A percentile compares a stretch with the other conserved stretches of the same genome.
Evolutionary conservation across 441 rosid genomes (phyloP).

Genomic region (Arabidopsis lyrata): DNA sequence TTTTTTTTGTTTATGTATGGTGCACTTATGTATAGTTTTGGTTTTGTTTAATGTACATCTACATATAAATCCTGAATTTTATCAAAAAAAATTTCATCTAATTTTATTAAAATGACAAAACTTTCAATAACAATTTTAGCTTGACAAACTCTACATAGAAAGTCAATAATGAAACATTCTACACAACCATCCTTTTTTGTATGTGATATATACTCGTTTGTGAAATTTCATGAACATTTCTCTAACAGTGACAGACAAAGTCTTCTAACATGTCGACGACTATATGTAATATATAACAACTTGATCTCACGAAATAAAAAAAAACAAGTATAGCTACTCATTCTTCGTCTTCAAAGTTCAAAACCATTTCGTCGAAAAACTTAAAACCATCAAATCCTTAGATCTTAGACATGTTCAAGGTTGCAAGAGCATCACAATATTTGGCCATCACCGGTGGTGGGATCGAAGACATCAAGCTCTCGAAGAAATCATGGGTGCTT

Average conservation of each 20-base stretch:
- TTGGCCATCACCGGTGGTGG: slow-evolving; percentile 65
- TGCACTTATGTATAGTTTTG: not conserved
- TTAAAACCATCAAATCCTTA: not conserved
- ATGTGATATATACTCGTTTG: not conserved
- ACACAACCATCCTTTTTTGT: not conserved
- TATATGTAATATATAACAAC: not conserved
- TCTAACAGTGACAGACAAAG: not conserved
- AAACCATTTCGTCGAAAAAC: too few relatives aligned
- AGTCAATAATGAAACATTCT: not conserved
- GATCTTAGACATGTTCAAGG: slow-evolving; percentile 50
- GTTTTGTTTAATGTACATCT: not conserved
- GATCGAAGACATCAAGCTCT: slow-evolving; percentile 57
- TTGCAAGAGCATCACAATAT: slow-evolving; percentile 60
- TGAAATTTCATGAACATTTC: not conserved
- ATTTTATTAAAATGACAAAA: not conserved
- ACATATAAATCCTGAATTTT: not conserved
- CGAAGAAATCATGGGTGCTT: slow-evolving; percentile 66
- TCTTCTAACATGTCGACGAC: not conserved
- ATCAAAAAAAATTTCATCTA: not conserved
- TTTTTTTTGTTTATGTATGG: not conserved
- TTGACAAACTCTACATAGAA: not conserved
- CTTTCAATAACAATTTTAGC: not conserved
- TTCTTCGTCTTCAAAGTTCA: not conserved
- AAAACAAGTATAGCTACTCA: not conserved
- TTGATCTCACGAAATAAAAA: not conserved